Evolutionary conservation across 139 green algal species (phyloP).

Genomic region (Coelastrella sp.): DNA sequence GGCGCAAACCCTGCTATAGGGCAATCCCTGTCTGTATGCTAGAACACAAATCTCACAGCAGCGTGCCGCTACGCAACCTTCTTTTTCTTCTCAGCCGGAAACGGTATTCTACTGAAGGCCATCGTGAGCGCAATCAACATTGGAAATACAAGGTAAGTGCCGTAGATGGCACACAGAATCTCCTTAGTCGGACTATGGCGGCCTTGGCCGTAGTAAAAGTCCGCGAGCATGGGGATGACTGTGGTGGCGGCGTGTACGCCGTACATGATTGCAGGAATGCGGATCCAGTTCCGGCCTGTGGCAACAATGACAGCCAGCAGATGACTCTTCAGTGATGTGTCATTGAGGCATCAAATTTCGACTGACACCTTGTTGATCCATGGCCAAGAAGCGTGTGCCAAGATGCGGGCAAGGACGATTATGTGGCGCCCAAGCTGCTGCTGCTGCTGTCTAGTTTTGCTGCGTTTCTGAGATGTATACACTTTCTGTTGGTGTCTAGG

Average conservation of each 20-base stretch:
- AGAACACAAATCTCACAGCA: too few species aligned
- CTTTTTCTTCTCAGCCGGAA: constrained; percentile 51
- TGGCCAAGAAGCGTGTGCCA: too few species aligned
- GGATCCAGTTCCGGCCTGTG: constrained; percentile 74
- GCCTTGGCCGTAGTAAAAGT: constrained; percentile 54
- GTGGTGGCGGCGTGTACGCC: constrained; percentile 74
- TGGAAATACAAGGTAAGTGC: constrained; percentile 72
- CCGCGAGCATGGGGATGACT: constrained; percentile 78
- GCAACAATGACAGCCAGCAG: constrained; percentile 26
- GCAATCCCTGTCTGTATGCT: too few species aligned
- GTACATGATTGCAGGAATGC: constrained; percentile 81
- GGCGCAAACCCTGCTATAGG: too few species aligned
- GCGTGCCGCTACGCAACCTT: constrained; percentile 6
- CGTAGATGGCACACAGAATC: constrained; percentile 63
- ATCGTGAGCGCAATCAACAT: constrained; percentile 66
- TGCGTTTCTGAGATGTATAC: too few species aligned
- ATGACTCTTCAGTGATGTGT: too few species aligned
- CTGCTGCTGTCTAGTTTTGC: too few species aligned
- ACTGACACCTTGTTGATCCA: too few species aligned
- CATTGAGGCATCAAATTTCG: too few species aligned
- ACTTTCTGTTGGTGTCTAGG: too few species aligned
- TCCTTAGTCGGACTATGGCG: constrained; percentile 7
- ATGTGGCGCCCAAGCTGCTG: too few species aligned
- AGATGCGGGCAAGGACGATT: too few species aligned
- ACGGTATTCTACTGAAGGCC: constrained; percentile 57